Evolutionary conservation across 768 basidiomycete species (phyloP).

Genomic region (Nidula microcarpa): DNA sequence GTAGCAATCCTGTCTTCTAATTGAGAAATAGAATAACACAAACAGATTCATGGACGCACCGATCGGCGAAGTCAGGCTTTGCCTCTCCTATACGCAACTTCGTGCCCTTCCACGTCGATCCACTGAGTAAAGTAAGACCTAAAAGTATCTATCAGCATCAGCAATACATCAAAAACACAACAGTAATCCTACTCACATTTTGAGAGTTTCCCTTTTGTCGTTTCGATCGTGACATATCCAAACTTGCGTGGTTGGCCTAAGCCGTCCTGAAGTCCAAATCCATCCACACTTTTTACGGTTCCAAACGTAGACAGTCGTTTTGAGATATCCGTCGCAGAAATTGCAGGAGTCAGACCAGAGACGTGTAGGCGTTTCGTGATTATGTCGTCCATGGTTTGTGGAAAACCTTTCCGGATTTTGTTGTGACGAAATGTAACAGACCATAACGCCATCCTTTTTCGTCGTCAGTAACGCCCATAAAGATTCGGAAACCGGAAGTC

Average conservation of each 20-base stretch:
- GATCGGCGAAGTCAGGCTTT: conserved; percentile 66
- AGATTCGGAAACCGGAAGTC: too few relatives aligned
- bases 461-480: too few relatives aligned
- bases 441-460: too few relatives aligned
- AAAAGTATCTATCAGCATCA: neutral
- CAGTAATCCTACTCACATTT: conserved; percentile 48
- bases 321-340: conserved; percentile 54
- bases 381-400: neutral
- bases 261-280: conserved; percentile 61
- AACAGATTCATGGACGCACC: conserved; percentile 32
- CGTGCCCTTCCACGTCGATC: conserved; percentile 85
- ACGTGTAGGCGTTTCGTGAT: conserved; percentile 66
- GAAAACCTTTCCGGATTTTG: too few relatives aligned
- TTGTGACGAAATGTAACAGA: too few relatives aligned
- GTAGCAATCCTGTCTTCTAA: conserved; percentile 12
- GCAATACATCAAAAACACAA: neutral
- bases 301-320: conserved; percentile 64
- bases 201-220: conserved; percentile 52
- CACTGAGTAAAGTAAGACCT: conserved; percentile 77
- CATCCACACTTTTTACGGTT: conserved; percentile 63
- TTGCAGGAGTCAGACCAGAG: conserved; percentile 69
- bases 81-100: conserved; percentile 82
- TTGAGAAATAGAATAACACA: conserved; percentile 1
- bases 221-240: conserved; percentile 71
- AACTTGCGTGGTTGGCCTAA: conserved; percentile 69